Evolutionary conservation across 768 basidiomycete genomes (phyloP).

Genomic region (Leccinum boreale): DNA sequence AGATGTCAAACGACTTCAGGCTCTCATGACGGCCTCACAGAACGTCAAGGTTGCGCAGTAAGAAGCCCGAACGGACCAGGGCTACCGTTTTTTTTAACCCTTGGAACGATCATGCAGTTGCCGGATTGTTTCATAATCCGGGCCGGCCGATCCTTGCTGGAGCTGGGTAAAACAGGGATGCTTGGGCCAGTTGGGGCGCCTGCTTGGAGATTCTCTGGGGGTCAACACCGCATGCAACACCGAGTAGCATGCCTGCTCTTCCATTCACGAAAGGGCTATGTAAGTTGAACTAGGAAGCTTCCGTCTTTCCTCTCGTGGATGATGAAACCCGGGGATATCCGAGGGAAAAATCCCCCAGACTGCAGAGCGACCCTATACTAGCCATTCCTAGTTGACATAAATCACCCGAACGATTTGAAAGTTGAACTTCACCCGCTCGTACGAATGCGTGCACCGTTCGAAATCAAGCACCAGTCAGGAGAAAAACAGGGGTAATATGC

Average conservation of each 20-base stretch:
- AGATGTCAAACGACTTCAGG: conserved; percentile 8
- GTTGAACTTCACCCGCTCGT: neutral
- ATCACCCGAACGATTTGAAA: neutral
- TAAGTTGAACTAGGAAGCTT: neutral
- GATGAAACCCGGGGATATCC: conserved; percentile 17
- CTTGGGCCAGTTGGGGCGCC: conserved; percentile 1
- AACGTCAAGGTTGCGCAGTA: conserved; percentile 10
- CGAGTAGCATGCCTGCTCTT: neutral
- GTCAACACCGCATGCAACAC: neutral
- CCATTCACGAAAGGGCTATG: neutral
- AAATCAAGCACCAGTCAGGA: neutral
- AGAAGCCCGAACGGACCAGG: neutral
- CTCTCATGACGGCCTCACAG: neutral
- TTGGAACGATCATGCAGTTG: neutral
- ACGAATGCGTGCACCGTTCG: conserved; percentile 4
- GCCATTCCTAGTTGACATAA: neutral
- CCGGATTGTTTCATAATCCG: neutral
- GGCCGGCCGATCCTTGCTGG: neutral
- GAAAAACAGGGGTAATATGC: neutral
- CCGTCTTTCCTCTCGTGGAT: neutral
- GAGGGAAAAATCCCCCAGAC: conserved; percentile 2
- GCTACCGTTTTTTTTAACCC: neutral
- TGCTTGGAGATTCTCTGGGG: neutral
- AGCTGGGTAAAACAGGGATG: conserved; percentile 4
- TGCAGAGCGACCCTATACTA: neutral